phyloP scores from a whole-genome alignment of 371 early-diverging fungal species.

The Nematocida minor region DNA sequence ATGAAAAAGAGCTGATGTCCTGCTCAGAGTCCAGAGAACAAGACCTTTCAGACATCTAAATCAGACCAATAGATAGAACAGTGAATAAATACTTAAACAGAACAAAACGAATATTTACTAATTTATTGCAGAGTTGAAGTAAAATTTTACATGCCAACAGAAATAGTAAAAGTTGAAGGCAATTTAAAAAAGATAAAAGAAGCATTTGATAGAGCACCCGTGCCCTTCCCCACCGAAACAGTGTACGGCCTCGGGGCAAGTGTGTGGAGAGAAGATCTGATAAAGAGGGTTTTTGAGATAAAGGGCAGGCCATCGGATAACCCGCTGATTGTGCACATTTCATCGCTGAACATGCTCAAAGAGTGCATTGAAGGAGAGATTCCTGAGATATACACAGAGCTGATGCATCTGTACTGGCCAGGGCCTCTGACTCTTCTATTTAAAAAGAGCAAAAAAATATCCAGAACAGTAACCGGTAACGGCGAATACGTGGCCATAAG shows the following conservation, averaged over 20 bases:
- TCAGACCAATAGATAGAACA: background rate
- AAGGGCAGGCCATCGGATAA: slow-evolving; percentile 93
- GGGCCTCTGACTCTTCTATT: slow-evolving; percentile 90
- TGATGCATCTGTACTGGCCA: slow-evolving; percentile 79
- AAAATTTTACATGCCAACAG: slow-evolving; percentile 29
- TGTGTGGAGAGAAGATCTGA: slow-evolving; percentile 71
- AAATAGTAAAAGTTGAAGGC: slow-evolving; percentile 13
- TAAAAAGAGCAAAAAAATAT: slow-evolving; percentile 69
- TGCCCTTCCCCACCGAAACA: slow-evolving; percentile 97
- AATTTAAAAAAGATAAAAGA: slow-evolving; percentile 2
- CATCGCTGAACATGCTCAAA: slow-evolving; percentile 77
- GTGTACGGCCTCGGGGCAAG: slow-evolving; percentile 95
- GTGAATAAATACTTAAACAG: no score
- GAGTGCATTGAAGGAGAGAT: slow-evolving; percentile 66
- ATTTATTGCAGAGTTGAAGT: background rate
- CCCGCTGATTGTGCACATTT: slow-evolving; percentile 92
- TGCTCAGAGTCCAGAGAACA: background rate
- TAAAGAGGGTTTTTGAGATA: slow-evolving; percentile 75
- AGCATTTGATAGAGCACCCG: slow-evolving; percentile 52
- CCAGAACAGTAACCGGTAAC: slow-evolving; percentile 75
- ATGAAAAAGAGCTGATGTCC: background rate
- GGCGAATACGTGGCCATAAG: slow-evolving; percentile 81
- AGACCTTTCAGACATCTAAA: background rate
- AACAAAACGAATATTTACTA: background rate
- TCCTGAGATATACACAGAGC: slow-evolving; percentile 51